phyloP scores from a whole-genome alignment of 495 filamentous ascomycete species.

The Aspergillus ostianus region DNA sequence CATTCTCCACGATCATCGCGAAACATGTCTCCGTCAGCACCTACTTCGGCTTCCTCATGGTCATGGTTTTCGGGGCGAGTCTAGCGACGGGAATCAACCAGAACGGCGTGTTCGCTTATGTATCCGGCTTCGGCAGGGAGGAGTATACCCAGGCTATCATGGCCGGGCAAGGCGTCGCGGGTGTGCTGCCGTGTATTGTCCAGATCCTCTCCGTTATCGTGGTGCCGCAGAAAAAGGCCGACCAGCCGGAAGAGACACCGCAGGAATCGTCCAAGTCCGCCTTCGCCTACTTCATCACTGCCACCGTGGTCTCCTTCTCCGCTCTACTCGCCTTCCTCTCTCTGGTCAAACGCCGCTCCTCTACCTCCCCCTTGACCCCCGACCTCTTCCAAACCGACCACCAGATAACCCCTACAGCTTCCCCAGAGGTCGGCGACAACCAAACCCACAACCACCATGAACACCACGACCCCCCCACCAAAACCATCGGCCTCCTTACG shows the following conservation, averaged over 20 bases:
- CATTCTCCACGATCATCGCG: conserved; percentile 72
- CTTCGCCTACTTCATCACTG: conserved; percentile 88
- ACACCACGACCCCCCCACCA: conserved; percentile 25
- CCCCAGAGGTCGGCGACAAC: conserved; percentile 18
- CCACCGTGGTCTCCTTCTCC: conserved; percentile 60
- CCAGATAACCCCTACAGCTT: conserved; percentile 12
- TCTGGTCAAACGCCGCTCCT: conserved; percentile 44
- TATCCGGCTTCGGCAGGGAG: conserved; percentile 73
- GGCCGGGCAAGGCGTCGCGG: conserved; percentile 89
- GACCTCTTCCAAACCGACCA: conserved; percentile 15
- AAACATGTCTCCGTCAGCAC: conserved; percentile 53
- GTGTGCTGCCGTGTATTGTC: conserved; percentile 83
- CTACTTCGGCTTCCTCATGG: conserved; percentile 81
- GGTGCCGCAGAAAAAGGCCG: conserved; percentile 42
- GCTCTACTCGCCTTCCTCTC: conserved; percentile 61
- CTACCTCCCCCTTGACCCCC: conserved; percentile 17
- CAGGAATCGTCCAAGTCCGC: conserved; percentile 63
- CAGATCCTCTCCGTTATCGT: conserved; percentile 79
- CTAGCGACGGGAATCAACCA: conserved; percentile 82
- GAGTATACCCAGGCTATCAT: conserved; percentile 96
- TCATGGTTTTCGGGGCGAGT: conserved; percentile 77
- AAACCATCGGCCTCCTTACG: conserved; percentile 60
- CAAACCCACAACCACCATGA: not conserved
- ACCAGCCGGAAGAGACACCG: conserved; percentile 13
- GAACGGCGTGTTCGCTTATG: conserved; percentile 93